Percentiles rank a stretch among this genome's conserved stretches.
phyloP scores from a whole-genome alignment of 2,329 filamentous ascomycete genomes.

The Peltaster fructicola region DNA sequence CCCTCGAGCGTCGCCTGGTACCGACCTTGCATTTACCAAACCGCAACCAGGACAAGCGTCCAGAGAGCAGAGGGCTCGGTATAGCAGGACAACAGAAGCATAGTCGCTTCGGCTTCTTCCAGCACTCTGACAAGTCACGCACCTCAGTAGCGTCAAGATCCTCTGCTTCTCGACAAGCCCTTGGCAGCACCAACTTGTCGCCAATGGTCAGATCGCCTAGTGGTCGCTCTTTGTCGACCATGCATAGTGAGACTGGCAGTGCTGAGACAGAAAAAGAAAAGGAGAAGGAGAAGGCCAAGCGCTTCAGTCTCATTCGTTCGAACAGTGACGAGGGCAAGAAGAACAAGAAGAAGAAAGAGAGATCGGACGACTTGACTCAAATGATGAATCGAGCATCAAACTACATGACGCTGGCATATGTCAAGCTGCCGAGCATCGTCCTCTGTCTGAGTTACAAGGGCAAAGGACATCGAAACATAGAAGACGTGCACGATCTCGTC shows the following conservation, averaged over 20 bases:
- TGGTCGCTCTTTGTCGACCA: conserved; percentile 14
- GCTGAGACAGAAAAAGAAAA: conserved; percentile 9
- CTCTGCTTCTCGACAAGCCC: conserved; percentile 10
- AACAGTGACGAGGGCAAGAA: conserved; percentile 10
- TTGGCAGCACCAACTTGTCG: conserved; percentile 11
- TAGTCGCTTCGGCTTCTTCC: conserved; percentile 27
- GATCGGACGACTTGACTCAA: conserved; percentile 78
- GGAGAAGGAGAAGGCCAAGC: conserved; percentile 16
- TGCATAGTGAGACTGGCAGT: conserved; percentile 10
- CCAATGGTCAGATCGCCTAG: conserved; percentile 15
- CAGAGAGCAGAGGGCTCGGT: conserved; percentile 16
- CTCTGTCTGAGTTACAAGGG: conserved; percentile 94
- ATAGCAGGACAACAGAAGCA: conserved; percentile 14
- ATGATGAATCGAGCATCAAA: conserved; percentile 93
- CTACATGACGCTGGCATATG: conserved; percentile 93
- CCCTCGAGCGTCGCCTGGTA: conserved; percentile 63
- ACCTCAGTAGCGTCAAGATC: conserved; percentile 6
- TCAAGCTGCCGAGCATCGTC: conserved; percentile 88
- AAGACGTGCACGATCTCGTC: conserved; percentile 94
- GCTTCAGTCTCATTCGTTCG: conserved; percentile 13
- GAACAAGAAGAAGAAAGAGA: conserved; percentile 35
- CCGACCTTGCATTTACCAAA: conserved; percentile 52
- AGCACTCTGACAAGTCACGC: conserved; percentile 19
- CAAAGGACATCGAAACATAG: conserved; percentile 83
- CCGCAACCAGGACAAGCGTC: conserved; percentile 11